Evolutionary conservation across 2,329 filamentous ascomycete species (phyloP), one percentile per base, ranked within the genome.

Genomic region (Talaromyces albobiverticillius): DNA sequence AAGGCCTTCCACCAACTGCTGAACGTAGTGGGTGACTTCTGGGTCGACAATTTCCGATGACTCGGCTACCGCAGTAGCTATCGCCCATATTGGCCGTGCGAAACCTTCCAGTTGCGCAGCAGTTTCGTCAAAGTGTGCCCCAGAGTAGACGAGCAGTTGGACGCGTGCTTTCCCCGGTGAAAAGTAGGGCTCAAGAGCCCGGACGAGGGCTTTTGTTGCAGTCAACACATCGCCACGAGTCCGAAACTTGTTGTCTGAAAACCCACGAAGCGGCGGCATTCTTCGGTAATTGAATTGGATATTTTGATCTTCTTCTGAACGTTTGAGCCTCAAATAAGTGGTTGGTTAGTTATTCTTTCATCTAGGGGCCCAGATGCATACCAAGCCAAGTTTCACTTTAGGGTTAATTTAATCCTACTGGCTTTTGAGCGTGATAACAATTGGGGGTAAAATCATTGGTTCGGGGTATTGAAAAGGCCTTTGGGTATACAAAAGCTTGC

Each of bases 141-240:
- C 41, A 1, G 51, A 46, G 7, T 31, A 26, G 16, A 22, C 51
- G 22, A 29, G 40, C 2, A 53, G 20, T 22, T 45, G 51, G 14
- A 53, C 51, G 11, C 51, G 31, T 7, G 41, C 51, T 29, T 53
- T 53, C 4, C 31, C 42, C 11, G 51, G 51, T 11, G 51, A 53
- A 20, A 53, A 53, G 25, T 36, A 38, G 6, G 51, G 51, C 13
- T 36, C 40, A 25, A 53, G 51, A 7, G 51, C 26, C 26, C 26
- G 26, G 26, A 29, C 26, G 26, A 29, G 10, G 26, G 26, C 26
- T 10, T 29, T 29, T 29, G 26, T 29, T 29, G 26, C 26, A 29
- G 26, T 29, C 26, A 29, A 10, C 5, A 29, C 26, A 29, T 29
- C 26, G 26, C 10, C 26, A 29, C 26, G 26, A 29, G 26, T 29